These are phyloP conservation scores for Eutrema japonicum DNA, from an alignment of 345 rosid species.

Conservation along the genomic window DNA sequence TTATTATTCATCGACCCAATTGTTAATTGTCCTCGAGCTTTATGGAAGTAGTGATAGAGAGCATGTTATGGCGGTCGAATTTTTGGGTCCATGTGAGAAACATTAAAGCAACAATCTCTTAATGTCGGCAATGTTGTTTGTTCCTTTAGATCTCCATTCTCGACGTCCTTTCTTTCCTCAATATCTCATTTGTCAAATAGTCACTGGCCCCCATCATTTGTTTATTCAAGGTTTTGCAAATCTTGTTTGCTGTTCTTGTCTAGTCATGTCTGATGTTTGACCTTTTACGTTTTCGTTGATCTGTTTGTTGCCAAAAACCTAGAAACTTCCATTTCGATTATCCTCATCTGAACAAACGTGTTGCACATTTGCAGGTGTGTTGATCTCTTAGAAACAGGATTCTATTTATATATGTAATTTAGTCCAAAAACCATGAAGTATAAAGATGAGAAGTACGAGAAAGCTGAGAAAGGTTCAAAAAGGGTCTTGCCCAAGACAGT, in stretches of 20 bases:
- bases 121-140: slow-evolving; percentile 37
- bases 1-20: slow-evolving; percentile 20
- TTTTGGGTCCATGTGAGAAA: slow-evolving; percentile 43
- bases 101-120: slow-evolving; percentile 38
- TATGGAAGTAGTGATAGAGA: background rate
- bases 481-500: slow-evolving; percentile 56
- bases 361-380: slow-evolving; percentile 36
- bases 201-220: slow-evolving; percentile 37
- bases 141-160: slow-evolving; percentile 37
- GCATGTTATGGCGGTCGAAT: slow-evolving; percentile 42
- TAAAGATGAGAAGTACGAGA: slow-evolving; percentile 75
- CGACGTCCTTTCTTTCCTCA: slow-evolving; percentile 30
- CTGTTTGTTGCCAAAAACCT: background rate
- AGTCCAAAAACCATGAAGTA: slow-evolving; percentile 61
- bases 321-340: no score
- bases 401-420: slow-evolving; percentile 1
- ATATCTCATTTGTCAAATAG: slow-evolving; percentile 15
- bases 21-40: slow-evolving; percentile 22
- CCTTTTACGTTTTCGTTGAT: slow-evolving; percentile 1
- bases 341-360: background rate
- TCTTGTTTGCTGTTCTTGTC: slow-evolving; percentile 20
- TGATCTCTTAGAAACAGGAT: background rate
- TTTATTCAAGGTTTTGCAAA: slow-evolving; percentile 3
- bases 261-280: slow-evolving; percentile 18
- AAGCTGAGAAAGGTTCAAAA: slow-evolving; percentile 55